Evolutionary conservation across 2,329 filamentous ascomycete genomes (phyloP).

Genomic region (Arachnopeziza araneosa): DNA sequence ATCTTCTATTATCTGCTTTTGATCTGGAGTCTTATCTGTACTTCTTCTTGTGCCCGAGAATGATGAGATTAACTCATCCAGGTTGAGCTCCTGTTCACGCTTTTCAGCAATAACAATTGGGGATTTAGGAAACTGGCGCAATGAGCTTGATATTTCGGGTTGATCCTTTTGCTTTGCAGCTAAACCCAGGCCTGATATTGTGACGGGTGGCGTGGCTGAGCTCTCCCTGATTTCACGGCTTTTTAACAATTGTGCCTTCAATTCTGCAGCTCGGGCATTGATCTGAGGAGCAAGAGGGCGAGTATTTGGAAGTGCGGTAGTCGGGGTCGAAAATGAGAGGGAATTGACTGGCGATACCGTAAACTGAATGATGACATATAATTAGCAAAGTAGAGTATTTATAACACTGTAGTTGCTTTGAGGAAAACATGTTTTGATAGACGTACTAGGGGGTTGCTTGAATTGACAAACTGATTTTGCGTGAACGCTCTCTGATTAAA

Average conservation of each 20-base stretch:
- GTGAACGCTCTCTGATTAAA: constrained; percentile 19
- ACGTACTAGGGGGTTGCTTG: constrained; percentile 23
- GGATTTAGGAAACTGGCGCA: constrained; percentile 15
- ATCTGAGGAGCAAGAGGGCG: constrained; percentile 22
- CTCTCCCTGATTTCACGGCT: constrained; percentile 18
- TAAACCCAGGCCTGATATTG: neutral
- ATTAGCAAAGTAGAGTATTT: neutral
- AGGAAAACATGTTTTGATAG: neutral
- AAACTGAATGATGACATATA: neutral
- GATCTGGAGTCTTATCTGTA: constrained; percentile 7
- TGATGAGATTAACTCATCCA: constrained; percentile 26
- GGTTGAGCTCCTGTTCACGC: constrained; percentile 18
- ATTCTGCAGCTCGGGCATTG: constrained; percentile 27
- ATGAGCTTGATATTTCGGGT: constrained; percentile 14
- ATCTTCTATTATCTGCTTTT: constrained; percentile 11
- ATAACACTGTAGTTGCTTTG: neutral
- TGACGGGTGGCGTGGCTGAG: constrained; percentile 21
- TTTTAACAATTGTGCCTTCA: constrained; percentile 29
- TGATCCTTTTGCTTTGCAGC: constrained; percentile 7
- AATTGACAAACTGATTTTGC: constrained; percentile 18
- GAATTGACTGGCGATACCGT: constrained; percentile 10
- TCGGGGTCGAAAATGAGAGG: constrained; percentile 7
- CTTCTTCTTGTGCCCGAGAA: constrained; percentile 20
- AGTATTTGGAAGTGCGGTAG: constrained; percentile 11
- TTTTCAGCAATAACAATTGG: constrained; percentile 12